A percentile compares a stretch with the other conserved stretches of the same genome.
These are phyloP conservation scores for Eucalyptus camaldulensis DNA, from an alignment of 345 rosid genomes.

Conservation along the genomic window DNA sequence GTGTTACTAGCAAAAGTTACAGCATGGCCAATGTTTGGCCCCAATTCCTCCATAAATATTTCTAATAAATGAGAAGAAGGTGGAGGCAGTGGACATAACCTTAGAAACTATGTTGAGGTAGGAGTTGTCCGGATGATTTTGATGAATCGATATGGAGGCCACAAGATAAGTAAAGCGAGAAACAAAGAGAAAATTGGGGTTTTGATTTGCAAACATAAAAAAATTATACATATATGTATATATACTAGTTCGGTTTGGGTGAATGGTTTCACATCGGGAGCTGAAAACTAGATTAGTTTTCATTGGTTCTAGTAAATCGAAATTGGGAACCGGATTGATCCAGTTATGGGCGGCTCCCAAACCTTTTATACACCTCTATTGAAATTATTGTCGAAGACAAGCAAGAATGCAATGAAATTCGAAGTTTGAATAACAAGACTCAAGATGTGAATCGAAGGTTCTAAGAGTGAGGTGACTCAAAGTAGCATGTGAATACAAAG, in stretches of 20 bases:
- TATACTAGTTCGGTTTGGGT: no score
- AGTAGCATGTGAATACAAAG: background rate
- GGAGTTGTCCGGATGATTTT: background rate
- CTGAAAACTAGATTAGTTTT: accelerated
- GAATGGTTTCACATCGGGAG: no score
- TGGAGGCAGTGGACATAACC: background rate
- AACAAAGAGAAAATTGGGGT: background rate
- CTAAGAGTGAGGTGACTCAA: background rate
- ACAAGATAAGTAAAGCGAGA: background rate
- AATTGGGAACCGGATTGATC: accelerated
- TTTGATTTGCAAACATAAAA: no score
- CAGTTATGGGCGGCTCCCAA: accelerated
- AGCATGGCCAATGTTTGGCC: background rate
- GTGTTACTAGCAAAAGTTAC: background rate
- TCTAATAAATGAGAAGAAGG: background rate
- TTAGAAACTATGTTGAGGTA: background rate
- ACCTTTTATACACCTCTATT: no score
- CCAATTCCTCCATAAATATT: background rate
- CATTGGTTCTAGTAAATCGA: no score
- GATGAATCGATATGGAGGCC: background rate
- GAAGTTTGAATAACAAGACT: background rate
- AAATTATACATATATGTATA: no score
- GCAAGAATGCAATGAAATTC: accelerated
- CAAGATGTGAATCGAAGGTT: background rate
- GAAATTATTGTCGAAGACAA: background rate